Base-by-base conservation (phyloP, 2,329 filamentous ascomycete genomes). In the Pseudogymnoascus sp. region DNA sequence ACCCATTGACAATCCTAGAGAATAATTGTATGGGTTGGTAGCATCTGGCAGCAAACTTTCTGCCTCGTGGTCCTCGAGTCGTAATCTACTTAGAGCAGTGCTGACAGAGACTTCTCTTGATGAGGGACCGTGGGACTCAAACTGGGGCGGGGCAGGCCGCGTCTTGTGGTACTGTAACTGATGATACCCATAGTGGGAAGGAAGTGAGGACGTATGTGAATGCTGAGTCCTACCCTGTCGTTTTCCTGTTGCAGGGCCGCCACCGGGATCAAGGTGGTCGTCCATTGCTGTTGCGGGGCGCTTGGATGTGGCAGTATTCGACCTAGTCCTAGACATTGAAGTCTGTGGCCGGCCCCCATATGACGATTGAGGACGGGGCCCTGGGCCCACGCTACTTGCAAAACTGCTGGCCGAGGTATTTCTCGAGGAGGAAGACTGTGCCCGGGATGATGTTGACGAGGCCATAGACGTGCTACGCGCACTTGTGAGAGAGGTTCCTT, bases 321-420 rank as follows among this genome's bases (percentile, higher is more conserved):
- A 42, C 35, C 33, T 65, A 81, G 80, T 66, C 71, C 75, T 56
- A 74, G 76, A 75, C 67, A 83, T 76, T 37, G 84, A 77, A 6
- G 82, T 79, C 65, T 83, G 79, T 2, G 82, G 81, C 72, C 78
- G 65, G 72, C 62, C 68, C 37, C 71, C 75, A 64, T 75, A 69
- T 4, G 75, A 67, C 16, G 77, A 73, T 5, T 76, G 74, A 13
- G 82, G 77, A 67, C 84, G 81, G 16, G 73, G 68, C 13, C 78
- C 79, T 11, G 81, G 78, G 1, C 86, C 84, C 29, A 85, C 73
- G 69, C 83, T 87, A 65, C 79, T 82, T 13, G 82, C 79, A 66
- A 86, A 85, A 65, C 77, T 79, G 66, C 76, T 79, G 62, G 77
- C 76, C 59, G 77, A 76, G 59, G 74, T 75, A 69, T 75, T 74